Percentiles rank a stretch among this genome's conserved stretches.
Evolutionary conservation across 1,284 basidiomycete genomes (phyloP).

Genomic region (Afroboletus lepidellus): DNA sequence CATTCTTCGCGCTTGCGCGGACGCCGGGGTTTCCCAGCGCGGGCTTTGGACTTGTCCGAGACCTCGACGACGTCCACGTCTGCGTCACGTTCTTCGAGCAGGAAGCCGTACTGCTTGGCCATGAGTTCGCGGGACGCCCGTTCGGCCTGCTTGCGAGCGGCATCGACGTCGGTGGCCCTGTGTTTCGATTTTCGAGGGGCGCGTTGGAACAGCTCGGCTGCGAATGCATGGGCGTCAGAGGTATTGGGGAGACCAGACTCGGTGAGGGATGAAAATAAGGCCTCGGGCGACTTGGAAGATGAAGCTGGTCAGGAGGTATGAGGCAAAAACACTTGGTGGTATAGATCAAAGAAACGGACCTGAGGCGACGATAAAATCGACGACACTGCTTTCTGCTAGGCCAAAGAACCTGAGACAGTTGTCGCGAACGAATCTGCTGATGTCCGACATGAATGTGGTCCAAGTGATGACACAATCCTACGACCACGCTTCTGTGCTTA

Average conservation of each 20-base stretch:
- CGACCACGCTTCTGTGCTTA: neutral
- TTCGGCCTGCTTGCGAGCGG: slow-evolving; percentile 59
- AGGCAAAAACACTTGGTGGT: neutral
- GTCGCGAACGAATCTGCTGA: slow-evolving; percentile 83
- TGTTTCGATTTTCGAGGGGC: slow-evolving; percentile 73
- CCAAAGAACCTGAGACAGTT: slow-evolving; percentile 85
- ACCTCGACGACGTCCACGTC: slow-evolving; percentile 43
- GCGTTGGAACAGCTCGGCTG: slow-evolving; percentile 71
- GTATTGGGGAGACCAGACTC: slow-evolving; percentile 80
- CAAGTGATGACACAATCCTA: neutral
- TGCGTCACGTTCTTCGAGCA: slow-evolving; percentile 70
- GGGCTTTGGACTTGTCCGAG: slow-evolving; percentile 47
- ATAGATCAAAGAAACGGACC: slow-evolving; percentile 46
- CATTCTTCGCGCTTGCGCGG: slow-evolving; percentile 83
- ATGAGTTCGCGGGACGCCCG: slow-evolving; percentile 71
- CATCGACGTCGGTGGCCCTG: slow-evolving; percentile 49
- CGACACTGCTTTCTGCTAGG: slow-evolving; percentile 76
- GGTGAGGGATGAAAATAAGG: slow-evolving; percentile 73
- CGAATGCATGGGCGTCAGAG: slow-evolving; percentile 77
- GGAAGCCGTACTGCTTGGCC: slow-evolving; percentile 72
- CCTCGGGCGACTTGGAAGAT: slow-evolving; percentile 77
- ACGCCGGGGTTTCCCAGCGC: slow-evolving; percentile 55
- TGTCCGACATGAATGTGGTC: slow-evolving; percentile 38
- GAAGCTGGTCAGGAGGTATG: slow-evolving; percentile 51
- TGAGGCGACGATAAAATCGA: slow-evolving; percentile 84